phyloP scores from a whole-genome alignment of 495 filamentous ascomycete species.

The Penicillium parvum region DNA sequence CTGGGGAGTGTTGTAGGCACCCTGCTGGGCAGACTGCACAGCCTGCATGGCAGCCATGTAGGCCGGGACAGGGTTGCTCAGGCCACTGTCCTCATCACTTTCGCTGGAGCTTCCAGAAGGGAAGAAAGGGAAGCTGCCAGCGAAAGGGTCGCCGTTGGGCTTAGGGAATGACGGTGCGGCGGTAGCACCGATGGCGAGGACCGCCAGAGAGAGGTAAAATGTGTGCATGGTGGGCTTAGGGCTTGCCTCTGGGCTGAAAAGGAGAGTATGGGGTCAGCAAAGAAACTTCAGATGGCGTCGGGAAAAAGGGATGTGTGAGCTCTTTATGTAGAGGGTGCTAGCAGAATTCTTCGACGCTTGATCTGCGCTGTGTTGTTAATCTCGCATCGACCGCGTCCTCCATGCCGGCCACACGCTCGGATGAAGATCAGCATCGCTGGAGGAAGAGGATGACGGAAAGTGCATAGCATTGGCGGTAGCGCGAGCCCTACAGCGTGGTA shows the following conservation, averaged over 20 bases:
- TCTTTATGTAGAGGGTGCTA: slow-evolving; percentile 15
- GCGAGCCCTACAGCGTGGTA: neutral
- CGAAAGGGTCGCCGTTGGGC: slow-evolving; percentile 8
- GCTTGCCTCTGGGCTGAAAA: slow-evolving; percentile 8
- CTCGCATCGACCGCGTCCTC: slow-evolving; percentile 5
- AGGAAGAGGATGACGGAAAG: slow-evolving; percentile 10
- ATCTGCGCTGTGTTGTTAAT: slow-evolving; percentile 15
- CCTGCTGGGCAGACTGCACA: slow-evolving; percentile 2
- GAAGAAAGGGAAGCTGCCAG: slow-evolving; percentile 18
- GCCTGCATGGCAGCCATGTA: slow-evolving; percentile 16
- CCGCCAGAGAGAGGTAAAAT: slow-evolving; percentile 23
- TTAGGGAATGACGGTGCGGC: slow-evolving; percentile 18
- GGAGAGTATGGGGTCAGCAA: slow-evolving; percentile 16
- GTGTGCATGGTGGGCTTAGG: slow-evolving; percentile 18
- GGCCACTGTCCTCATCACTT: slow-evolving; percentile 12
- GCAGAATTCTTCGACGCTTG: no score
- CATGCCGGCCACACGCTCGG: slow-evolving; percentile 18
- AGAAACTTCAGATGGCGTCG: slow-evolving; percentile 4
- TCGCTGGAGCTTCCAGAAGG: slow-evolving; percentile 3
- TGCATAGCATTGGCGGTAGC: slow-evolving; percentile 16
- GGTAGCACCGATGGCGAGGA: slow-evolving; percentile 20
- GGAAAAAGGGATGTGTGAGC: slow-evolving; percentile 10
- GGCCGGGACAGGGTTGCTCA: slow-evolving; percentile 13
- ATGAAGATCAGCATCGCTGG: slow-evolving; percentile 17
- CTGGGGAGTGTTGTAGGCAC: slow-evolving; percentile 1